Base-by-base conservation (phyloP, 2,329 filamentous ascomycete genomes). In the Colletotrichum orchidophilum region DNA sequence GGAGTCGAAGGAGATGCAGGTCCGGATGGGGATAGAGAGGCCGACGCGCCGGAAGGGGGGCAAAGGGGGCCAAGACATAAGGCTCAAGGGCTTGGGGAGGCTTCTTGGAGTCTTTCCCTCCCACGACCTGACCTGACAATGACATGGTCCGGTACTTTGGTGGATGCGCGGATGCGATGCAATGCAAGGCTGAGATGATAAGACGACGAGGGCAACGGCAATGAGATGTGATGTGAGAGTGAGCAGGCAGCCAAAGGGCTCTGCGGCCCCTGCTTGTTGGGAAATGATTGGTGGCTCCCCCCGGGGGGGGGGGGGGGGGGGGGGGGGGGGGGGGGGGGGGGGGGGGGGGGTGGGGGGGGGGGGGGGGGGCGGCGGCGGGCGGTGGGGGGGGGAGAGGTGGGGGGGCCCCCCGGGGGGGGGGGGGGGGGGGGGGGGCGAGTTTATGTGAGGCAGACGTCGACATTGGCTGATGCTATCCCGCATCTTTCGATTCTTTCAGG, bases 1-100 rank as follows among this genome's bases (percentile, higher is more conserved):
- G 57, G 31, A 62, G 35, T 9, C 39, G 50, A 67, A 39, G 57
- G 26, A 33, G 39, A 46, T 46, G 39, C 63, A 50, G 39, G 52
- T 31, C 68, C 68, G 68, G 68, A 71, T 67, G 39, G n/a, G 63
- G 63, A 70, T 26, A 26, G 35, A 26, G 29, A 55, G 46, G 55
- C 62, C 62, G 66, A 66, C 27, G 39, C 13, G 57, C 55, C 49
- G 66, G 62, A 39, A 49, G 29, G 62, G 55, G 4, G 62, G 13
- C 21, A 55, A 46, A 46, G 39, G 39, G 39, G 39, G 39, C 39
- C 39, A 46, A 46, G 39, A 46, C 39, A n/a, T 46, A 18, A 46
- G 39, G 15, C 5, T 29, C 18, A 35, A 21, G 52, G 60, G 54
- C 57, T 49, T 18, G 49, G 54, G 33, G 54, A 57, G 42, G 66